phyloP scores from a whole-genome alignment of 148 eudicot genomes.

The Silene latifolia region DNA sequence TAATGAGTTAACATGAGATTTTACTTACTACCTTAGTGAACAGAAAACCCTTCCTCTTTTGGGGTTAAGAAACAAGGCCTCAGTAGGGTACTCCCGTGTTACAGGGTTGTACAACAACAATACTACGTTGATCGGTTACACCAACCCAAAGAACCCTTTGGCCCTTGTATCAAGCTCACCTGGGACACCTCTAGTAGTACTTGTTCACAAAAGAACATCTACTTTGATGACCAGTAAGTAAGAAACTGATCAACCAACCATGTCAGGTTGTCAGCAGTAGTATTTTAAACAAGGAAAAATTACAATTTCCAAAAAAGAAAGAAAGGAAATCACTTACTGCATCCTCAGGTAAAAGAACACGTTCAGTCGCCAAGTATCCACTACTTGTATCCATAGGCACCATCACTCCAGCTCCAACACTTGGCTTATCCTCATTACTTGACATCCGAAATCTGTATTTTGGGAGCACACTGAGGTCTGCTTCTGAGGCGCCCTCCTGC shows the following conservation, averaged over 20 bases:
- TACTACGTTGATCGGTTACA: neutral
- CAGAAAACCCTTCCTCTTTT: neutral
- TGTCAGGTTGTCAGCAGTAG: neutral
- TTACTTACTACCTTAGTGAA: neutral
- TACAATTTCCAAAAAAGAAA: too few relatives aligned
- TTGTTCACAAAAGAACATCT: slow-evolving; percentile 7
- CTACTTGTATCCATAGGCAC: slow-evolving; percentile 64
- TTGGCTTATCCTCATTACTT: slow-evolving; percentile 43
- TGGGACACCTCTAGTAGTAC: neutral
- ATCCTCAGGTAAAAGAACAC: slow-evolving; percentile 79
- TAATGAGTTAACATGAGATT: neutral
- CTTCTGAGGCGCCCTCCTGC: slow-evolving; percentile 98
- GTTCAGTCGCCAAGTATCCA: slow-evolving; percentile 63
- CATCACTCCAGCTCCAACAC: slow-evolving; percentile 78
- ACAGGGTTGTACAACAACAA: neutral
- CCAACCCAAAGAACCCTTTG: neutral
- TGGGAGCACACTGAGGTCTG: slow-evolving; percentile 72
- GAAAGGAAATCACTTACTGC: slow-evolving; percentile 52
- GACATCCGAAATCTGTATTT: slow-evolving; percentile 60
- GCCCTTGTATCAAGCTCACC: neutral
- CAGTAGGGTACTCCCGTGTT: neutral
- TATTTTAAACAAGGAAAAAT: neutral
- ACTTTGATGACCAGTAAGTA: neutral
- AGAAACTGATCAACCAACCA: slow-evolving; percentile 4
- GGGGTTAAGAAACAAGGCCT: neutral